Evolutionary conservation across 441 rosid species (phyloP).

Genomic region (Populus hybrid): DNA sequence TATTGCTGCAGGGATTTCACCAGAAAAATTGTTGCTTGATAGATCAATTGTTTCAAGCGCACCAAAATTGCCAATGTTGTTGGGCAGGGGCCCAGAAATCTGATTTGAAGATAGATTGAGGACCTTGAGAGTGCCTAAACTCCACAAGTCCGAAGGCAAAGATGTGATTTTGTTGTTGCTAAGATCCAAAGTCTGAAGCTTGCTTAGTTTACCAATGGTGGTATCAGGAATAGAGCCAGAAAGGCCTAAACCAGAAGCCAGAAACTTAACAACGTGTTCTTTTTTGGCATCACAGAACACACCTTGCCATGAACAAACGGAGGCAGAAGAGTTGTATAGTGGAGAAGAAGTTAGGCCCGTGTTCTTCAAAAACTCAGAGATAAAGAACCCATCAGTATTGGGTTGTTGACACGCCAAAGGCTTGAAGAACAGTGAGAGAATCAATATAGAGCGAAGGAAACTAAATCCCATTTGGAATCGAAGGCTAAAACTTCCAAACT

Average conservation of each 20-base stretch:
- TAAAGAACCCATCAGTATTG: slow-evolving; percentile 79
- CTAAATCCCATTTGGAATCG: slow-evolving; percentile 52
- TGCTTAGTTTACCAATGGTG: slow-evolving; percentile 80
- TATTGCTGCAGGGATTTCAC: slow-evolving; percentile 70
- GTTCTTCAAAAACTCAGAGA: slow-evolving; percentile 62
- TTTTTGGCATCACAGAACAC: slow-evolving; percentile 56
- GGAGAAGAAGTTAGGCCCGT: slow-evolving; percentile 49
- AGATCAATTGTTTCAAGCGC: slow-evolving; percentile 64
- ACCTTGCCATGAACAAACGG: slow-evolving; percentile 74
- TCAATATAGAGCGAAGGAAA: slow-evolving; percentile 44
- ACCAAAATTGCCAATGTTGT: slow-evolving; percentile 80
- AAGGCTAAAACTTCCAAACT: slow-evolving; percentile 8
- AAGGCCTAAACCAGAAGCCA: slow-evolving; percentile 58
- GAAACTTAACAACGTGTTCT: slow-evolving; percentile 45
- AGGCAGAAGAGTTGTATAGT: slow-evolving; percentile 46
- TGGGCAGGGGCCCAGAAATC: slow-evolving; percentile 67
- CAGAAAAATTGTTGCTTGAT: slow-evolving; percentile 66
- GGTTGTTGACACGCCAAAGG: slow-evolving; percentile 58
- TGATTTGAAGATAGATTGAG: slow-evolving; percentile 70
- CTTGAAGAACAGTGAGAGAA: slow-evolving; percentile 55
- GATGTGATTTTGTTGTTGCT: slow-evolving; percentile 75
- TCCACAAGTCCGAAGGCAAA: slow-evolving; percentile 88
- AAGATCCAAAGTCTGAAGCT: slow-evolving; percentile 74
- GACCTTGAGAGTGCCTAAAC: slow-evolving; percentile 58
- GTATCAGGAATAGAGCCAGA: slow-evolving; percentile 77